Conservation (phyloP, 2,329 filamentous ascomycete species). For the Orbilia ellipsospora region DNA sequence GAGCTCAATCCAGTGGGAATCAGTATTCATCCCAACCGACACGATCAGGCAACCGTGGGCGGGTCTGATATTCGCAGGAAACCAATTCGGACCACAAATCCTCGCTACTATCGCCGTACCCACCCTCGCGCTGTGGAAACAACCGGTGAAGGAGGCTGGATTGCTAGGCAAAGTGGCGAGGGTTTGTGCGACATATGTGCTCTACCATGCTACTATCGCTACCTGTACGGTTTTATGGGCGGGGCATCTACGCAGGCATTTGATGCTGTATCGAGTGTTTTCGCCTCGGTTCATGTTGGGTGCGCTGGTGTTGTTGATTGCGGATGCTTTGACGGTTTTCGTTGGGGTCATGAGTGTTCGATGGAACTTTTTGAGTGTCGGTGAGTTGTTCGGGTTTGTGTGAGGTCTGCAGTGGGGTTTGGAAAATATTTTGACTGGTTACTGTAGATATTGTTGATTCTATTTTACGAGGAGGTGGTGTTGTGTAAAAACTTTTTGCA, state of each 20-base stretch:
- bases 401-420: too few relatives aligned
- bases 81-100: slow-evolving; percentile 90
- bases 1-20: slow-evolving; percentile 93
- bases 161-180: slow-evolving; percentile 77
- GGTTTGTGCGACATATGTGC: slow-evolving; percentile 77
- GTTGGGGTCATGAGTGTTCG: slow-evolving; percentile 79
- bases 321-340: slow-evolving; percentile 70
- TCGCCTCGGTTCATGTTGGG: slow-evolving; percentile 90
- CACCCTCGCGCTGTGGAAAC: slow-evolving; percentile 87
- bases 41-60: slow-evolving; percentile 89
- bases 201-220: slow-evolving; percentile 84
- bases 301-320: slow-evolving; percentile 75
- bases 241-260: slow-evolving; percentile 83
- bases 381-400: slow-evolving; percentile 86
- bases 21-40: slow-evolving; percentile 83
- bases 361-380: slow-evolving; percentile 80
- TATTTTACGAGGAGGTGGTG: too few relatives aligned
- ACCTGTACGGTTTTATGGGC: slow-evolving; percentile 91
- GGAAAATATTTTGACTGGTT: too few relatives aligned
- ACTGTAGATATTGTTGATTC: too few relatives aligned
- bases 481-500: too few relatives aligned
- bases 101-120: slow-evolving; percentile 83
- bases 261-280: slow-evolving; percentile 97
- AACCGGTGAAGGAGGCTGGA: slow-evolving; percentile 73
- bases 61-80: slow-evolving; percentile 81